Evolutionary conservation across 1,139 yeast species (phyloP).

Genomic region (Lodderomyces margitis): DNA sequence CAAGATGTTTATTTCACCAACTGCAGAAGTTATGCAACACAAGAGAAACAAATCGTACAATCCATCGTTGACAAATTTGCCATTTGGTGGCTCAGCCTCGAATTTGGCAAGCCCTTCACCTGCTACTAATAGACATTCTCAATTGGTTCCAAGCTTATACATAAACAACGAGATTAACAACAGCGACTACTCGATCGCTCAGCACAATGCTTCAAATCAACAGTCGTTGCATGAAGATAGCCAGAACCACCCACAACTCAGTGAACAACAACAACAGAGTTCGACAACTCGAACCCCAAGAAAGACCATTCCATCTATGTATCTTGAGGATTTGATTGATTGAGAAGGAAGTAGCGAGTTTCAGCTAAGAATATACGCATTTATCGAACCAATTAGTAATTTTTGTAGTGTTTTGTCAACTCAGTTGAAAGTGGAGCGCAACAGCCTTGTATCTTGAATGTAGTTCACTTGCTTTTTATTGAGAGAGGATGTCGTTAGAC

Average conservation of each 20-base stretch:
- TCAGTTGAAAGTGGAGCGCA: no score
- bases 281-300: slow-evolving; percentile 19
- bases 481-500: no score
- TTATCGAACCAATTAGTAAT: no score
- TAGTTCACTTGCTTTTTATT: no score
- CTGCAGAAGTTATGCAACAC: slow-evolving; percentile 67
- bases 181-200: slow-evolving; percentile 33
- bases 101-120: slow-evolving; percentile 26
- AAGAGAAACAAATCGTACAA: slow-evolving; percentile 30
- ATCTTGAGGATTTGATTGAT: slow-evolving; percentile 56
- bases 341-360: background rate
- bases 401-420: no score
- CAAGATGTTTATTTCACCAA: slow-evolving; percentile 72
- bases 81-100: slow-evolving; percentile 27
- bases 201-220: slow-evolving; percentile 12
- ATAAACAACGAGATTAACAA: slow-evolving; percentile 34
- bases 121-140: slow-evolving; percentile 32
- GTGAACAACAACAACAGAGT: slow-evolving; percentile 15
- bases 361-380: no score
- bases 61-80: slow-evolving; percentile 22
- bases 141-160: slow-evolving; percentile 35
- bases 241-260: slow-evolving; percentile 9
- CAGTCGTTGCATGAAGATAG: slow-evolving; percentile 2
- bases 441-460: no score
- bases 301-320: slow-evolving; percentile 53